phyloP scores from a whole-genome alignment of 164 flowering plant species.

The Cinnamomum chago region DNA sequence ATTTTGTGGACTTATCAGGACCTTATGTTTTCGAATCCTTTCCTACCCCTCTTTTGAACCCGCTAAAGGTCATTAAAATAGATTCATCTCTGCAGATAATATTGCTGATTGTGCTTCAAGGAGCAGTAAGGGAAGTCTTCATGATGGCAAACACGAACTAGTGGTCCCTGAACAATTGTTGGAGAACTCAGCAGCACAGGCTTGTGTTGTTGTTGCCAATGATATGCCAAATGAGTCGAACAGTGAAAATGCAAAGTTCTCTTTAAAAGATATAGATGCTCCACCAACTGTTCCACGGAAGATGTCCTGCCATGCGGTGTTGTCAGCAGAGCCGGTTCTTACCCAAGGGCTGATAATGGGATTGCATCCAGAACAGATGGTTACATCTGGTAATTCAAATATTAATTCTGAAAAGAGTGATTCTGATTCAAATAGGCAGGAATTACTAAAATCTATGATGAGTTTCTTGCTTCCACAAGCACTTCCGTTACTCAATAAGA shows the following conservation, averaged over 20 bases:
- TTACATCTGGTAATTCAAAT: constrained; percentile 25
- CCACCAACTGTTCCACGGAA: background rate
- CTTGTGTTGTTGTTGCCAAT: background rate
- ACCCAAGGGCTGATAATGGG: constrained; percentile 26
- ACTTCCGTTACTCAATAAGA: constrained; percentile 64
- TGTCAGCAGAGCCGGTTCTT: background rate
- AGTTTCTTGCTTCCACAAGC: constrained; percentile 85
- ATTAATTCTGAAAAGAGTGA: constrained; percentile 45
- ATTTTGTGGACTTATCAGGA: no score
- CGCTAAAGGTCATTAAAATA: background rate
- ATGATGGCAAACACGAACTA: constrained; percentile 18
- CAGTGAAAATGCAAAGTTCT: background rate
- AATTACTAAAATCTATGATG: constrained; percentile 77
- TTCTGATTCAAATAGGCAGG: constrained; percentile 68
- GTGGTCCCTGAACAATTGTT: constrained; percentile 10
- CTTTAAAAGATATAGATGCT: background rate
- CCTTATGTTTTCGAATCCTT: background rate
- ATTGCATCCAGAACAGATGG: constrained; percentile 32
- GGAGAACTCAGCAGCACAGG: background rate
- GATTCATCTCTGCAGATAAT: constrained; percentile 25
- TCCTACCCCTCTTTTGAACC: background rate
- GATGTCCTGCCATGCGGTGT: background rate
- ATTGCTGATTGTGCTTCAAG: constrained; percentile 23
- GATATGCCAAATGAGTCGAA: background rate
- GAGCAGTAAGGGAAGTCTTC: constrained; percentile 13